phyloP scores from a whole-genome alignment of 345 rosid genomes.

The Nasturtium officinale region DNA sequence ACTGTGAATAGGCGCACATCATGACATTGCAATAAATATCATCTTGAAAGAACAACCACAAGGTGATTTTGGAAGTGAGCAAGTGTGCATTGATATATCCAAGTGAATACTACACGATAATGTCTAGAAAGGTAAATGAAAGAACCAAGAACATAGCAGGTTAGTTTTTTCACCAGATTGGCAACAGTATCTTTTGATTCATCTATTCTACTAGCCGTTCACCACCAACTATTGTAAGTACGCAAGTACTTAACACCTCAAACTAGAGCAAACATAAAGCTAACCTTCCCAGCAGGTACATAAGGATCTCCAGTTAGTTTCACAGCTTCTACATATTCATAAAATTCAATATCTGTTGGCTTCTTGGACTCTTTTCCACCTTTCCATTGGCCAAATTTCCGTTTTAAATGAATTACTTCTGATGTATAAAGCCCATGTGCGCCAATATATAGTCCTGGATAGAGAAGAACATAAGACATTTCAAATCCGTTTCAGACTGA shows the following conservation, averaged over 20 bases:
- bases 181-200: neutral
- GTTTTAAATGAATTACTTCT: slow-evolving; percentile 81
- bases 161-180: neutral
- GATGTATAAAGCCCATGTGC: slow-evolving; percentile 83
- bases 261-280: slow-evolving; percentile 20
- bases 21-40: slow-evolving; percentile 20
- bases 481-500: neutral
- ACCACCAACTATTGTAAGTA: slow-evolving; percentile 13
- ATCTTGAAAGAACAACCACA: neutral
- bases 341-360: slow-evolving; percentile 67
- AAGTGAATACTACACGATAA: neutral
- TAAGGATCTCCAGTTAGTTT: slow-evolving; percentile 91
- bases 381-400: slow-evolving; percentile 89
- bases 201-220: neutral
- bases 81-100: neutral
- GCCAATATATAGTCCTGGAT: slow-evolving; percentile 84
- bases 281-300: slow-evolving; percentile 97
- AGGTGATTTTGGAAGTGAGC: neutral
- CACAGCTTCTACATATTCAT: slow-evolving; percentile 92
- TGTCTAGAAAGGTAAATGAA: neutral
- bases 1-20: slow-evolving; percentile 14
- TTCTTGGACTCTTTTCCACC: slow-evolving; percentile 60
- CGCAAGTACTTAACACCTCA: slow-evolving; percentile 14
- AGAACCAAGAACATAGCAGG: neutral
- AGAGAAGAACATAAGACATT: slow-evolving; percentile 28